These are phyloP conservation scores for Penicillium sp. DNA, from an alignment of 2,329 filamentous ascomycete species.

Conservation along the genomic window DNA sequence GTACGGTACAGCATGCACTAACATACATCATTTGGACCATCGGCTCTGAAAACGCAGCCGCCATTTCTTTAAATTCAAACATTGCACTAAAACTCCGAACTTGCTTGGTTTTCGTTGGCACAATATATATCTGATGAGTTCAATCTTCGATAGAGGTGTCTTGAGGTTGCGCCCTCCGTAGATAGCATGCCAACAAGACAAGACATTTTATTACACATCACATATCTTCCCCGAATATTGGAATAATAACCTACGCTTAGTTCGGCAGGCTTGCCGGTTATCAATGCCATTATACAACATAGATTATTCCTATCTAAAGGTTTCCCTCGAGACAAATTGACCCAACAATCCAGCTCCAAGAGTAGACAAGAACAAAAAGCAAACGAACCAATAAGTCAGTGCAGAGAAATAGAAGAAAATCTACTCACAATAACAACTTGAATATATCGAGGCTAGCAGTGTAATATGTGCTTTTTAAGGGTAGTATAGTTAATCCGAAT, in stretches of 20 bases:
- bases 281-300: neutral
- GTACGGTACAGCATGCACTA: neutral
- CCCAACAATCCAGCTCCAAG: neutral
- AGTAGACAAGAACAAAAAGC: neutral
- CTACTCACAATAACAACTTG: neutral
- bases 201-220: neutral
- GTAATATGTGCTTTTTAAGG: neutral
- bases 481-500: neutral
- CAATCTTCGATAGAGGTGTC: neutral
- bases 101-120: neutral
- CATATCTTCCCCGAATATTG: neutral
- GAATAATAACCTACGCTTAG: neutral
- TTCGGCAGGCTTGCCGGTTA: neutral
- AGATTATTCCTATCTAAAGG: neutral
- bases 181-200: neutral
- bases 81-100: neutral
- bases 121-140: neutral
- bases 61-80: neutral
- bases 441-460: neutral
- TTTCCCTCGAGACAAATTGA: neutral
- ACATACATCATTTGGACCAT: neutral
- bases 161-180: neutral
- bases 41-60: too few relatives aligned
- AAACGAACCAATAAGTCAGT: neutral
- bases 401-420: neutral